phyloP scores from a whole-genome alignment of 2,329 filamentous ascomycete species.

The Amylocarpus encephaloides region DNA sequence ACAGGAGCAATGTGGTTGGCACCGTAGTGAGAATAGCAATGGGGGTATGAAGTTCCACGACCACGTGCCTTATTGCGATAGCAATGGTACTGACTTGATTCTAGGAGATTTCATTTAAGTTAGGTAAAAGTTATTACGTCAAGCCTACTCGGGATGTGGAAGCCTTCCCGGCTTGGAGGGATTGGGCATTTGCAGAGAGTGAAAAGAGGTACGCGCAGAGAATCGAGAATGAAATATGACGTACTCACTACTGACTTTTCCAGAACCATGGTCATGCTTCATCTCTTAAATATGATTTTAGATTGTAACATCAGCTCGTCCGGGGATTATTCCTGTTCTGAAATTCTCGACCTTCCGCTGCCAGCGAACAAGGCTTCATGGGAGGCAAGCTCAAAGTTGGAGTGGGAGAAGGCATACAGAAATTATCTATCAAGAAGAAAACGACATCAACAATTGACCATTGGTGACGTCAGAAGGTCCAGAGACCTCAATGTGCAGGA shows the following conservation, averaged over 20 bases:
- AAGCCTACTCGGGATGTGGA: background rate
- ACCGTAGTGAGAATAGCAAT: constrained; percentile 7
- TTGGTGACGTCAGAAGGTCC: background rate
- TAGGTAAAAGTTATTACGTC: constrained; percentile 2
- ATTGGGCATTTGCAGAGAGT: constrained; percentile 13
- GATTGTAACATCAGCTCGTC: constrained; percentile 7
- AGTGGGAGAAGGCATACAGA: constrained; percentile 14
- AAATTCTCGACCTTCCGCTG: constrained; percentile 7
- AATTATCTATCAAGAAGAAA: constrained; percentile 4
- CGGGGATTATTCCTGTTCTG: background rate
- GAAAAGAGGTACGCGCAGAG: constrained; percentile 9
- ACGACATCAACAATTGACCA: background rate
- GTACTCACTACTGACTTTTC: background rate
- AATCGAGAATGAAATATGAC: background rate
- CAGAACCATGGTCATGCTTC: constrained; percentile 11
- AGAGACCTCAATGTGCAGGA: background rate
- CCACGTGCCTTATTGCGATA: background rate
- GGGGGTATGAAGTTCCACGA: constrained; percentile 6
- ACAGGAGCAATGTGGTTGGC: constrained; percentile 4
- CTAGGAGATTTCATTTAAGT: constrained; percentile 11
- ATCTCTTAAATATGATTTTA: constrained; percentile 11
- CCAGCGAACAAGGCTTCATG: constrained; percentile 9
- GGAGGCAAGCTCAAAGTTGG: constrained; percentile 7
- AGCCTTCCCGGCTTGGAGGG: constrained; percentile 12
- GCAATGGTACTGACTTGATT: background rate